Percentiles rank a stretch among this genome's conserved stretches.
These are phyloP conservation scores for Neonectria coccinea DNA, from an alignment of 2,329 filamentous ascomycete genomes.

Conservation along the genomic window DNA sequence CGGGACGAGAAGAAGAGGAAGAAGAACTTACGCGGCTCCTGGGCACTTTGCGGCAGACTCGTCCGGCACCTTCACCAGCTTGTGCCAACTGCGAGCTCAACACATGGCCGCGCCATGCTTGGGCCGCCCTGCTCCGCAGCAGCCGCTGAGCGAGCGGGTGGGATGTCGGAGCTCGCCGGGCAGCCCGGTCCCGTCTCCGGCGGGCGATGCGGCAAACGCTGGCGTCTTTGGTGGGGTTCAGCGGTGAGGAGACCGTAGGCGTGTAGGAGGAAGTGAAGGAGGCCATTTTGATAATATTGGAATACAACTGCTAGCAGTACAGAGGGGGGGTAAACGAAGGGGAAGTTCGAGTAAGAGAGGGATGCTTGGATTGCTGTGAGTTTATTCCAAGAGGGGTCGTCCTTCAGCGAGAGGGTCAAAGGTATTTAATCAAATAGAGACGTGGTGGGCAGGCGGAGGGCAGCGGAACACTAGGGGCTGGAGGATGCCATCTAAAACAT, in stretches of 20 bases:
- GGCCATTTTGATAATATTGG: constrained; percentile 30
- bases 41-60: constrained; percentile 15
- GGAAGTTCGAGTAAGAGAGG: constrained; percentile 1
- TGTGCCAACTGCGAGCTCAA: constrained; percentile 45
- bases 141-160: constrained; percentile 56
- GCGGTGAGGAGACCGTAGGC: constrained; percentile 44
- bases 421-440: constrained; percentile 8
- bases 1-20: not conserved
- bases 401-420: not conserved
- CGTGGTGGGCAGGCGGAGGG: constrained; percentile 23
- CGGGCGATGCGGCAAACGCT: constrained; percentile 32
- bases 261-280: constrained; percentile 36
- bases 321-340: not conserved
- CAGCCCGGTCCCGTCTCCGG: constrained; percentile 34
- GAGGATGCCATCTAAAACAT: constrained; percentile 25
- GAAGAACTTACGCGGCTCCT: constrained; percentile 35
- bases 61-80: constrained; percentile 38
- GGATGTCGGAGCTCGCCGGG: constrained; percentile 34
- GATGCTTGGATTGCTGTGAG: not conserved
- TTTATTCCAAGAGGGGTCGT: not conserved
- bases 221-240: constrained; percentile 44
- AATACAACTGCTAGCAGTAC: not conserved
- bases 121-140: constrained; percentile 56
- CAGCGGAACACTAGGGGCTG: constrained; percentile 18
- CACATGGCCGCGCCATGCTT: constrained; percentile 54